Base-by-base conservation (phyloP, 2,329 filamentous ascomycete genomes). In the Venturia asperata region DNA sequence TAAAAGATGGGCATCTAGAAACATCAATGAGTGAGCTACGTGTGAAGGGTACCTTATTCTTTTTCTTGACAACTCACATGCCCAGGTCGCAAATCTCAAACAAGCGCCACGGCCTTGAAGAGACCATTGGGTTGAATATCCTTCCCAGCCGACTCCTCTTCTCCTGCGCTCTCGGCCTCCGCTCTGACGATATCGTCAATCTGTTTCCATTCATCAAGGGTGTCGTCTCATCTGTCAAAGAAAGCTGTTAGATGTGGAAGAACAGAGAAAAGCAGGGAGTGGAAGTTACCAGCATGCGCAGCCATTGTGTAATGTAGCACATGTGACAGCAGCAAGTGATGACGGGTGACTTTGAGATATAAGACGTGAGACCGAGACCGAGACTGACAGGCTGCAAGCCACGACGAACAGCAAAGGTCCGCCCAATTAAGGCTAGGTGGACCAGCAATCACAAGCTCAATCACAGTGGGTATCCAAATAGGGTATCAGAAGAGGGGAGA, bases 1-100 rank as follows among this genome's bases (percentile, higher is more conserved):
- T 80, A 73, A 85, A 85, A 49, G 82, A 73, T 1, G 87, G 88
- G 70, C 88, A 87, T 83, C 87, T 89, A 49, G 11, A 52, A 42
- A 55, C 19, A 15, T 11, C 3, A 47, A 17, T 47, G 21, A 47
- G 45, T n/a, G 17, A 17, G 6, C 3, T 10, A 2, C 21, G 17
- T 17, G 21, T 24, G 45, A 47, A 9, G 21, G 5, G 21, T 17
- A 41, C 39, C 39, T 15, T 41, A 10, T 41, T n/a, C n/a, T 49
- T 49, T n/a, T 6, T 21, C n/a, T 11, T 24, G 3, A 17, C 7
- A 24, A 65, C 64, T 21, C 27, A 66, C 64, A 41, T 15, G 17
- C 30, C 19, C 27, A 64, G 42, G 49, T 66, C 65, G n/a, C 62
- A 65, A 24, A 66, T 60, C 62, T 66, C 65, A 30, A 65, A 65